Evolutionary conservation across 2,329 filamentous ascomycete genomes (phyloP), one percentile per base, ranked within the genome.

Genomic region (Pestalotiopsis fici): DNA sequence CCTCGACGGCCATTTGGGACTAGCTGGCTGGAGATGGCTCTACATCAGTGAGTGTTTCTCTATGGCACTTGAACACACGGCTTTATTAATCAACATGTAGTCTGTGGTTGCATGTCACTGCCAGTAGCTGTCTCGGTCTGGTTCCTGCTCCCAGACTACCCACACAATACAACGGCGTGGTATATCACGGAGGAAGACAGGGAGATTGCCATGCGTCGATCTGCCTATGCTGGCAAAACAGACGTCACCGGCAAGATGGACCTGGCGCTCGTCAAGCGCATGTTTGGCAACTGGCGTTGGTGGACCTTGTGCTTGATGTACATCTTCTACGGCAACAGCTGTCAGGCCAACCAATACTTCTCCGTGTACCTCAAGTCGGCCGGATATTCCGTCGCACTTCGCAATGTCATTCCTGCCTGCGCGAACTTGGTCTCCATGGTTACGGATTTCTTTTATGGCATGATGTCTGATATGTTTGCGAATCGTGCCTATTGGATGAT

Each of bases 11-110:
- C 67, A 68, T 7, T 67, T 73, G 18, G 77, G 76, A 0, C 65
- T 78, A 2, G 73, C 75, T 4, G 76, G 77, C 2, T 78, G 77
- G 77, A 67, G 76, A n/a, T 78, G 77, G 77, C 70, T 77, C 18
- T 77, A 76, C 57, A 72, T 77, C 35, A 43, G 68, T 75, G 23
- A 74, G 71, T 43, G 11, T 18, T 21, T 4, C 23, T 15, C 35
- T 7, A 18, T 1, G 15, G 4, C 12, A 4, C 28, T 60, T 60
- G 9, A 11, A 9, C 6, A 18, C 0, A 23, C 13, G 15, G 18
- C n/a, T 5, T 35, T 43, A n/a, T 27, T 61, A 27, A 61, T 35
- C 13, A 1, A 11, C 4, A 43, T 12, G 23, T 62, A 70, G 63
- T 68, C 59, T 66, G 59, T 31, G 64, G 64, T 15, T 76, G 75